Conservation (phyloP, 257 asterid genomes). For the Nicotiana undulata region DNA sequence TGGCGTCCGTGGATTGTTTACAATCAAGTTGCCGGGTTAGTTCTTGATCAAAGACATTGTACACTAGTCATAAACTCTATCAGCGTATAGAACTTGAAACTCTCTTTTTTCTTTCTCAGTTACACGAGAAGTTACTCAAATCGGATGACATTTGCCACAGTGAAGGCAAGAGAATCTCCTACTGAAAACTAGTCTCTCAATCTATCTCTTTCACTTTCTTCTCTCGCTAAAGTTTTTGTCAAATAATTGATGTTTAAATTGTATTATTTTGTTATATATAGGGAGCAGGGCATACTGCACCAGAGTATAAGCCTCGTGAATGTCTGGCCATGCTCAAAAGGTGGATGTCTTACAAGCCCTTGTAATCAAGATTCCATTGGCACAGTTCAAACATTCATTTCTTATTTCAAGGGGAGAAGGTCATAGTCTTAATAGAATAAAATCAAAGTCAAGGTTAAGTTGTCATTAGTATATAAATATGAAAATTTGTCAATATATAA, state of each 20-base stretch:
- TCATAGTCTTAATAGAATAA: too few relatives aligned
- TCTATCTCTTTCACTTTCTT: background rate
- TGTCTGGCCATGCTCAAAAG: constrained; percentile 14
- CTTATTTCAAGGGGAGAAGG: background rate
- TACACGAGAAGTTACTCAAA: constrained; percentile 13
- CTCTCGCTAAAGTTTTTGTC: background rate
- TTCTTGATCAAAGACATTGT: background rate
- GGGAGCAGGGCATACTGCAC: constrained; percentile 13
- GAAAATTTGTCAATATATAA: too few relatives aligned
- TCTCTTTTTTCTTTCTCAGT: background rate
- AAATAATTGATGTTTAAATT: background rate
- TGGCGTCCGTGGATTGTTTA: constrained; percentile 35
- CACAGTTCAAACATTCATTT: background rate
- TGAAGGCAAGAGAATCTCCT: constrained; percentile 7
- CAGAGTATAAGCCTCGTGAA: constrained; percentile 5
- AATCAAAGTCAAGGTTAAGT: too few relatives aligned
- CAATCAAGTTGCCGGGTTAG: constrained; percentile 36
- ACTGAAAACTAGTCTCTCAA: background rate
- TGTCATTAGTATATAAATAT: too few relatives aligned
- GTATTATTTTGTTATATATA: background rate
- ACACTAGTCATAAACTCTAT: background rate
- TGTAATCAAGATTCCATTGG: background rate
- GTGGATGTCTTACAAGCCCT: constrained; percentile 10
- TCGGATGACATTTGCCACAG: constrained; percentile 21
- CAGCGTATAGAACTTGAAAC: background rate